Conservation (phyloP, 305 asterid genomes). For the Fraxinus baroniana region DNA sequence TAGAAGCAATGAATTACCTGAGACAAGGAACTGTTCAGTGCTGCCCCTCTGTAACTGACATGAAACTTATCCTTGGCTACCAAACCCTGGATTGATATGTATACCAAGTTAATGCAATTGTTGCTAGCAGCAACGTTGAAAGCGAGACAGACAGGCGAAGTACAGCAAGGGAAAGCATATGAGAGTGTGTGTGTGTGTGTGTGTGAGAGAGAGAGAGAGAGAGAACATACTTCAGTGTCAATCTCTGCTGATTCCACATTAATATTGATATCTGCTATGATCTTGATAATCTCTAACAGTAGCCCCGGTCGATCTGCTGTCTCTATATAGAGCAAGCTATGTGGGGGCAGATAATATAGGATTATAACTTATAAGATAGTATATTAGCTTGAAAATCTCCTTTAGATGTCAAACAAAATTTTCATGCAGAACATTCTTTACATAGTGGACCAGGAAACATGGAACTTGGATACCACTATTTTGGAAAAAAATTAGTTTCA, state of each 20-base stretch:
- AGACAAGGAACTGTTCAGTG: slow-evolving; percentile 82
- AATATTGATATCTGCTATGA: slow-evolving; percentile 68
- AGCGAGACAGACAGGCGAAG: background rate
- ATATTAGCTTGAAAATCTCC: background rate
- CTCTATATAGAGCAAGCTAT: slow-evolving; percentile 85
- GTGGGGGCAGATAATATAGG: slow-evolving; percentile 16
- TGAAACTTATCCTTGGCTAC: slow-evolving; percentile 94
- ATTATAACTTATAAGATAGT: background rate
- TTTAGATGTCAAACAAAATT: background rate
- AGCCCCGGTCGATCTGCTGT: slow-evolving; percentile 95
- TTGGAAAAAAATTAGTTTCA: background rate
- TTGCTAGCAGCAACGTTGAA: background rate
- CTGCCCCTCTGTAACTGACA: slow-evolving; percentile 91
- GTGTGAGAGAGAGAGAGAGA: background rate
- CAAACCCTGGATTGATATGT: slow-evolving; percentile 57
- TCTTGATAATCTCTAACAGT: slow-evolving; percentile 78
- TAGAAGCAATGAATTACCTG: slow-evolving; percentile 49
- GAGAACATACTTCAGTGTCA: slow-evolving; percentile 72
- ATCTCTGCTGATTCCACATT: slow-evolving; percentile 95
- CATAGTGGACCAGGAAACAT: background rate
- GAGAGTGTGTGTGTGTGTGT: background rate
- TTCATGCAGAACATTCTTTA: background rate
- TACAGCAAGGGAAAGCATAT: background rate
- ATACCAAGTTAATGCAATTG: slow-evolving; percentile 18
- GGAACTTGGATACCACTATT: background rate